Evolutionary conservation across 495 filamentous ascomycete genomes (phyloP), one percentile per base, ranked within the genome.

Genomic region (Cercophora newfieldiana): DNA sequence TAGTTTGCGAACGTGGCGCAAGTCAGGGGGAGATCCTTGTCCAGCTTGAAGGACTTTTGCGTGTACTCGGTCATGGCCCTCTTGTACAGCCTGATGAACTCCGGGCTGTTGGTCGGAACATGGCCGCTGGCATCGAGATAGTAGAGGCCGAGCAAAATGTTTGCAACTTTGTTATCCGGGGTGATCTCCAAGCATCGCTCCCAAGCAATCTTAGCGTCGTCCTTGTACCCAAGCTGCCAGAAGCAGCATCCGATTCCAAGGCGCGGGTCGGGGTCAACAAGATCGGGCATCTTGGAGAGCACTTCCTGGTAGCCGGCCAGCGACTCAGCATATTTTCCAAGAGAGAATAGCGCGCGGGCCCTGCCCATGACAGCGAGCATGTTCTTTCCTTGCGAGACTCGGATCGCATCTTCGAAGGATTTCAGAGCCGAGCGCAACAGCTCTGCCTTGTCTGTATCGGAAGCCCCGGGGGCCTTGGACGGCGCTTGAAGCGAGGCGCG

Each of bases 201-300:
- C 94, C 94, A 99, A 7, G 95, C 93, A 25, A 79, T 77, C 71
- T 90, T 92, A 14, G 96, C 96, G 69, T 96, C 91, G 28, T 97
- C 93, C 75, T 96, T 97, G 81, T 89, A 90, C 21, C 92, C 93
- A 14, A 98, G 82, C 72, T 94, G 91, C 95, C 95, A 99, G 66
- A 94, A 88, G 75, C 95, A 98, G 75, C 93, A 94, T 22, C 95
- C 95, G 68, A 99, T 89, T 53, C 95, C 95, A 67, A 99, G 93
- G 59, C 95, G 83, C 68, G 95, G 96, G 75, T 99, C 95, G 3
- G 95, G 95, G 71, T 99, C 96, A n/a, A 89, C 86, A 60, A 98
- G 80, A 64, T 92, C 88, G 12, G 95, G 95, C 82, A 91, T 90
- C 76, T 90, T 91, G 69, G 85, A 78, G 19, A 99, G 79, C 0